These are phyloP conservation scores for Linaria vulgaris DNA, from an alignment of 257 asterid genomes.

Conservation along the genomic window DNA sequence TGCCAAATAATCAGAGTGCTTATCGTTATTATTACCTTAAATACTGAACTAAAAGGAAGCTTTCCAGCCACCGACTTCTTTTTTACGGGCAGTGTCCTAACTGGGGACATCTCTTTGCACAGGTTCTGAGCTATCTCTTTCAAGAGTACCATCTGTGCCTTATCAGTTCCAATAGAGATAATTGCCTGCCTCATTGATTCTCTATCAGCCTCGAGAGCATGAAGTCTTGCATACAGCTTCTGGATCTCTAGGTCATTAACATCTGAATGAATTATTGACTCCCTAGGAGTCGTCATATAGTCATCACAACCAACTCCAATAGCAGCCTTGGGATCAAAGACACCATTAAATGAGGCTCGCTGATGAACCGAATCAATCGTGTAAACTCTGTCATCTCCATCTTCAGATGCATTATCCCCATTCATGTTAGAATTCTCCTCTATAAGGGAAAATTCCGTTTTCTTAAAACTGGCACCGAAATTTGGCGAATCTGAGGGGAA, in stretches of 20 bases:
- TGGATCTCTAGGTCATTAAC: conserved; percentile 65
- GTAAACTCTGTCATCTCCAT: conserved; percentile 80
- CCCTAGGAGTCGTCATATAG: conserved; percentile 53
- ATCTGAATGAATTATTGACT: conserved; percentile 37
- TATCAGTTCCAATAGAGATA: conserved; percentile 79
- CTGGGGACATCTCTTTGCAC: conserved; percentile 69
- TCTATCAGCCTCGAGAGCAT: conserved; percentile 95
- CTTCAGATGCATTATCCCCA: conserved; percentile 52
- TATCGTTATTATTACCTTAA: conserved; percentile 59
- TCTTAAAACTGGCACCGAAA: conserved; percentile 49
- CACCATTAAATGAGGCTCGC: conserved; percentile 42
- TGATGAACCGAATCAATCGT: conserved; percentile 82
- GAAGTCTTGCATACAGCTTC: conserved; percentile 85
- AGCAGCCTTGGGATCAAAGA: conserved; percentile 48
- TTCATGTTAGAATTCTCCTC: conserved; percentile 49
- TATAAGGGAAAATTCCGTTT: conserved; percentile 45
- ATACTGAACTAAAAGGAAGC: conserved; percentile 54
- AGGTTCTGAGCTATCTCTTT: conserved; percentile 93
- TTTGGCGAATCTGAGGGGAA: conserved; percentile 54
- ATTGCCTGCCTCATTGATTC: conserved; percentile 97
- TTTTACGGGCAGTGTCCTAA: conserved; percentile 47
- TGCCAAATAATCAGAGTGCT: conserved; percentile 13
- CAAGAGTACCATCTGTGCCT: conserved; percentile 77
- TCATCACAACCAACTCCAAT: conserved; percentile 45
- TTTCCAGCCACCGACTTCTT: conserved; percentile 49